Percentiles rank a stretch among this genome's conserved stretches.
phyloP scores from a whole-genome alignment of 495 filamentous ascomycete genomes.

The Penicillium argentinense region DNA sequence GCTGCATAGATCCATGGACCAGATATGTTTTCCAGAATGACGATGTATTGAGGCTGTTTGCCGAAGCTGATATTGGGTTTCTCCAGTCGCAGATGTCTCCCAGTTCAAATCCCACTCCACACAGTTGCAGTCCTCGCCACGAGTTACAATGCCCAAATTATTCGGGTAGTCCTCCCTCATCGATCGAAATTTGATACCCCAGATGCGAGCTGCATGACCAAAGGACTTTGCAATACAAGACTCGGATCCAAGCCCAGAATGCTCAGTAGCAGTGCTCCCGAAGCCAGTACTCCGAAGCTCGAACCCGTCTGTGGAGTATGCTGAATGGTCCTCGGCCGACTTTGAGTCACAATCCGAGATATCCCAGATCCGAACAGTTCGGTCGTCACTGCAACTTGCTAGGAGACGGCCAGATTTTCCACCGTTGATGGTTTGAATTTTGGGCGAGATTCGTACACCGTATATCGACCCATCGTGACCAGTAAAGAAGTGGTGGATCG shows the following conservation, averaged over 20 bases:
- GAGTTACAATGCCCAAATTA: conserved; percentile 59
- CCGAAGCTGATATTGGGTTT: conserved; percentile 40
- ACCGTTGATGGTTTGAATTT: conserved; percentile 39
- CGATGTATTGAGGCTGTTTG: conserved; percentile 53
- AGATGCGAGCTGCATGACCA: conserved; percentile 88
- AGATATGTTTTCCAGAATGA: conserved; percentile 91
- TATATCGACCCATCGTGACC: conserved; percentile 96
- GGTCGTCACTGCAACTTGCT: conserved; percentile 92
- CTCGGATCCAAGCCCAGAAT: conserved; percentile 29
- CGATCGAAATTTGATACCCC: conserved; percentile 70
- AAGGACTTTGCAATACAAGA: conserved; percentile 63
- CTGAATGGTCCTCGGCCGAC: conserved; percentile 31
- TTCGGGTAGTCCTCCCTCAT: conserved; percentile 13
- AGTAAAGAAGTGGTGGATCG: conserved; percentile 69
- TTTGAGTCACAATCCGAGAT: conserved; percentile 53
- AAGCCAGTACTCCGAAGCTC: conserved; percentile 46
- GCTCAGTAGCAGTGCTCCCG: conserved; percentile 20
- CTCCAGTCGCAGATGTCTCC: conserved; percentile 17
- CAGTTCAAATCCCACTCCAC: conserved; percentile 65
- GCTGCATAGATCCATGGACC: conserved; percentile 61
- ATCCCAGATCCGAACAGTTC: conserved; percentile 89
- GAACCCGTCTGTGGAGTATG: conserved; percentile 45
- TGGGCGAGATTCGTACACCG: conserved; percentile 73
- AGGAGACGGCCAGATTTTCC: conserved; percentile 56
- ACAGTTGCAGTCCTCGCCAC: conserved; percentile 76